Conservation (phyloP, 176 grass and related monocot genomes). For the Carex littledalei region DNA sequence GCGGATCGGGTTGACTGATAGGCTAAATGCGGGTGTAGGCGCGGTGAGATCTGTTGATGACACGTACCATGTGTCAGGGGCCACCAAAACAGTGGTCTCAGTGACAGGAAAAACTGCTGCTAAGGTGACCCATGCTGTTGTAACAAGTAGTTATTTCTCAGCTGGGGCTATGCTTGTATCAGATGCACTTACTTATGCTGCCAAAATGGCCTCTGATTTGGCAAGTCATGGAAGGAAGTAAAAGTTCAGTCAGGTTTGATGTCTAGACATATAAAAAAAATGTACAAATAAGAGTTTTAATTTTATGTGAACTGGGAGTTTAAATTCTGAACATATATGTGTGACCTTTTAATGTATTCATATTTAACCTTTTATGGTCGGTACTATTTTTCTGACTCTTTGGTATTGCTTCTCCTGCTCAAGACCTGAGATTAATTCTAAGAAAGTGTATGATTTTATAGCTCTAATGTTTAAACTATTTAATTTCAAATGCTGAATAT, state of each 20-base stretch:
- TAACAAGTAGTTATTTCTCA: constrained; percentile 91
- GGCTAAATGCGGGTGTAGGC: constrained; percentile 58
- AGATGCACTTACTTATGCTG: constrained; percentile 59
- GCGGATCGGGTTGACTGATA: constrained; percentile 73
- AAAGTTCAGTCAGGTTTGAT: constrained; percentile 21
- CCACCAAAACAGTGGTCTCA: constrained; percentile 60
- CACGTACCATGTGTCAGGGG: constrained; percentile 46
- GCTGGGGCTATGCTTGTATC: constrained; percentile 78
- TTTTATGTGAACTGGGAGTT: not conserved
- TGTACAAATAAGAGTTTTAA: not conserved
- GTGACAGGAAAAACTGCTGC: constrained; percentile 56
- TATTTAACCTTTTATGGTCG: not conserved
- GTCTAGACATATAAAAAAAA: not conserved
- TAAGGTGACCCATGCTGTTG: constrained; percentile 47
- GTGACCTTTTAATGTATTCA: not conserved
- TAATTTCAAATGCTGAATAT: not conserved
- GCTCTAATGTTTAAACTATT: not conserved
- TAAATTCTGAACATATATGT: not conserved
- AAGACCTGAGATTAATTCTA: not conserved
- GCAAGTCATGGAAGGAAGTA: constrained; percentile 59
- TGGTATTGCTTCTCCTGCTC: not conserved
- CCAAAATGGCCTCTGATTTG: constrained; percentile 64
- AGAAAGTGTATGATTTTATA: not conserved
- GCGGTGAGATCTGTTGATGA: constrained; percentile 72
- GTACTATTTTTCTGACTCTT: not conserved